phyloP scores from a whole-genome alignment of 306 rosid species.

The Canavalia ensiformis region DNA sequence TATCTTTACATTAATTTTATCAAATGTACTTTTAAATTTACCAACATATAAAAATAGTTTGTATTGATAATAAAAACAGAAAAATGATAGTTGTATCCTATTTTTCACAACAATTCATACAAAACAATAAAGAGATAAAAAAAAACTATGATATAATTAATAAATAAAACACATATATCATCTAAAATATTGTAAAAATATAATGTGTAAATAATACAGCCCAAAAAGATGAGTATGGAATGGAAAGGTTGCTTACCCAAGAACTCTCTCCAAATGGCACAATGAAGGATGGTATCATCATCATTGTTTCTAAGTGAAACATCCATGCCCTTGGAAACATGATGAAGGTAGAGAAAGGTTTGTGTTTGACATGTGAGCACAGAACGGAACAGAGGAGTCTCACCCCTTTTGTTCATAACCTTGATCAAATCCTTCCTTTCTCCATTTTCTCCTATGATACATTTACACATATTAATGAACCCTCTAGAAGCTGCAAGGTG shows the following conservation, averaged over 20 bases:
- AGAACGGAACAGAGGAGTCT: conserved; percentile 58
- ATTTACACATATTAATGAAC: conserved; percentile 3
- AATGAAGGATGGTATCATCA: conserved; percentile 32
- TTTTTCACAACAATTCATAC: too few relatives aligned
- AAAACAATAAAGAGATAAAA: too few relatives aligned
- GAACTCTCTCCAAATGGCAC: conserved; percentile 10
- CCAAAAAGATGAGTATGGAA: too few relatives aligned
- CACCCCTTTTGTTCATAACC: background rate
- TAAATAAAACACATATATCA: too few relatives aligned
- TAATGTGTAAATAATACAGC: too few relatives aligned
- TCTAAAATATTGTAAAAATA: too few relatives aligned
- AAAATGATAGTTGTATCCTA: too few relatives aligned
- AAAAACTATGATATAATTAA: too few relatives aligned
- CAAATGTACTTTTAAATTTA: too few relatives aligned
- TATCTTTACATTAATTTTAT: too few relatives aligned
- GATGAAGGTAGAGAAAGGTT: background rate
- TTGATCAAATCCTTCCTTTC: conserved; percentile 16
- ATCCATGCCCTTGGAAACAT: background rate
- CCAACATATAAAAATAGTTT: too few relatives aligned
- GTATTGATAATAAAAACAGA: too few relatives aligned
- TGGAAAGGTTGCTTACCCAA: background rate
- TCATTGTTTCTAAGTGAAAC: background rate
- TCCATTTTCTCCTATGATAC: background rate
- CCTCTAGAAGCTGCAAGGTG: background rate
- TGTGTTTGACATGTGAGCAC: conserved; percentile 32